Evolutionary conservation across 2,329 filamentous ascomycete species (phyloP), one percentile per base, ranked within the genome.

Genomic region (Raffaelea arxii): DNA sequence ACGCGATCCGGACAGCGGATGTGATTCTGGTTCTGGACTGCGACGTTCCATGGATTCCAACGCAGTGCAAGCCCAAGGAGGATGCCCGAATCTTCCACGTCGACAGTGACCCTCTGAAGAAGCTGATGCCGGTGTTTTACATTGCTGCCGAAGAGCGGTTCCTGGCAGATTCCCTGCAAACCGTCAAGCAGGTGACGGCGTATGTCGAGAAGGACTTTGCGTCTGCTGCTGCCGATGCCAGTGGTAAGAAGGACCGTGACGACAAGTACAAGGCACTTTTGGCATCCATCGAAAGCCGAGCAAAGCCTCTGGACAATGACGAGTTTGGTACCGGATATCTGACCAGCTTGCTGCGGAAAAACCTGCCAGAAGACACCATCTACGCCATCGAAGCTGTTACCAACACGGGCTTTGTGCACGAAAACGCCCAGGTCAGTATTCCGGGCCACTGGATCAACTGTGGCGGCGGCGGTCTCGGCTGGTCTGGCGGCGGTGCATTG

Each of bases 11-110:
- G 49, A 78, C 78, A 0, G 87, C 90, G 1, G 91, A 96, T 60
- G 77, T 88, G 11, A 94, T 96, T 49, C 54, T 96, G 1, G 82
- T 95, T 3, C 59, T 94, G 22, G 85, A 96, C 62, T 94, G 88
- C 53, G 90, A 96, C 58, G 88, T 95, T 0, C 90, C 90, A 0
- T 96, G 89, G 88, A 89, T 96, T 46, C 81, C 83, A n/a, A 92
- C 87, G 0, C 78, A 80, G 16, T 80, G 76, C 62, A 70, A 69
- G 52, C 80, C 80, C 0, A 62, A 62, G 2, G 61, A 66, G 3
- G 68, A 71, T 16, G 73, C 74, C 19, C 70, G 68, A 51, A 65
- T 84, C 46, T 82, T 77, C 63, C 80, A 84, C 55, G 70, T 84
- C 38, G 80, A 84, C 53, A 69, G 80, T 41, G 80, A 84, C 53